Evolutionary conservation across 2,329 filamentous ascomycete genomes (phyloP), one percentile per base, ranked within the genome.

Genomic region (Claviceps sp.): DNA sequence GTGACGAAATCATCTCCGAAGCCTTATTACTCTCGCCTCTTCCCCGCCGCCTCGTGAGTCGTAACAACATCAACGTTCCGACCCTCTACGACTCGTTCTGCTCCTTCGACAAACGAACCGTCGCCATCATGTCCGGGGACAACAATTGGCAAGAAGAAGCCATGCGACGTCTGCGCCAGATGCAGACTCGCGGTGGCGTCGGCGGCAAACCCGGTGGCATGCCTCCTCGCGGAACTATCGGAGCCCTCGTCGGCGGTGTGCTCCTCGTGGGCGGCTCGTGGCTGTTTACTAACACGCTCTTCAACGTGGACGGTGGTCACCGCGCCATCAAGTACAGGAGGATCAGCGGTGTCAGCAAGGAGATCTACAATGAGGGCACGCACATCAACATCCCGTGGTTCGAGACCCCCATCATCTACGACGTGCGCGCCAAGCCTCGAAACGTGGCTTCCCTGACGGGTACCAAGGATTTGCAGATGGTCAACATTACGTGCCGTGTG

Each of bases 401-500:
- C 71, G 93, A 98, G 73, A 95, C 90, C 4, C 89, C 93, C 50
- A 82, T 98, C 69, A 84, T 90, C 62, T 98, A 97, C 76, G 91
- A 98, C 70, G 93, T 98, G 61, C 91, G 93, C 72, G 93, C 93
- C 55, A 96, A 91, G 77, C 93, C 93, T 63, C 84, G 93, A 68
- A 96, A 95, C 65, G 90, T 98, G 62, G 87, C 93, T 59, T 97
- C 93, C 59, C 81, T 98, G 59, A 98, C 93, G 55, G 93, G 93
- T 61, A 98, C 93, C 65, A 98, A 98, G 78, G 93, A 98, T 72
- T 75, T 98, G 71, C 93, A 98, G 76, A 98, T 98, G 93, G 93
- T 97, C 67, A 98, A 98, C 80, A 97, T 98, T 68, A 98, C 91
- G 65, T 98, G 93, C 73, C 91, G 93, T 87, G 93, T 98, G 54